Evolutionary conservation across 75 land plant species (phyloP).

Genomic region (Sequoiadendron giganteum): DNA sequence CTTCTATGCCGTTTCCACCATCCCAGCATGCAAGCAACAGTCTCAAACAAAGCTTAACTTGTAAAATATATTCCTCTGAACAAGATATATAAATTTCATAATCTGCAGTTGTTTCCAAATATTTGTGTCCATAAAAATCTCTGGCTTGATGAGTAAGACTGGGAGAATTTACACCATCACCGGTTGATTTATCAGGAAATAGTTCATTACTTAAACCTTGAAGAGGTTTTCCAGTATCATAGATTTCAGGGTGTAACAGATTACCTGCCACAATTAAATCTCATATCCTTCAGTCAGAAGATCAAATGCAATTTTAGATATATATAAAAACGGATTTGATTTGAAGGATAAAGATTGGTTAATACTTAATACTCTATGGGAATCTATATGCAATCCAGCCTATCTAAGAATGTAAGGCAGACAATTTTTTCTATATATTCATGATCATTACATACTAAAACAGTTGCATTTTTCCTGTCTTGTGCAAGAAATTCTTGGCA

Average conservation of each 20-base stretch:
- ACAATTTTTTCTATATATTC: not conserved
- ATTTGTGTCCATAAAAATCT: not conserved
- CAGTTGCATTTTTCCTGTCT: not conserved
- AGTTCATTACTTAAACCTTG: not conserved
- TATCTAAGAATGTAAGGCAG: not conserved
- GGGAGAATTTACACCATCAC: not conserved
- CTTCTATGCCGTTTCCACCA: constrained; percentile 26
- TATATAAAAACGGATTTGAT: not conserved
- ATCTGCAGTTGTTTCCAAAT: not conserved
- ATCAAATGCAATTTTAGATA: not conserved
- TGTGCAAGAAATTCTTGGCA: not conserved
- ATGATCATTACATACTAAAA: not conserved
- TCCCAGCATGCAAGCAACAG: constrained; percentile 31
- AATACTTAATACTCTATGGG: not conserved
- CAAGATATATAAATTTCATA: constrained; percentile 3
- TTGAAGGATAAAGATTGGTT: not conserved
- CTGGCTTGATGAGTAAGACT: not conserved
- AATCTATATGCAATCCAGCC: not conserved
- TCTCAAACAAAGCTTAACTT: constrained; percentile 25
- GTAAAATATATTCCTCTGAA: constrained; percentile 18
- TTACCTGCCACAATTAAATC: not conserved
- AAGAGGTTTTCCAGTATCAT: not conserved
- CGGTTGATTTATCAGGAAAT: not conserved
- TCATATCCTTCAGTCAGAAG: not conserved
- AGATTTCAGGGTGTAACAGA: not conserved